phyloP scores from a whole-genome alignment of 306 rosid genomes.

The Glycyrrhiza uralensis region DNA sequence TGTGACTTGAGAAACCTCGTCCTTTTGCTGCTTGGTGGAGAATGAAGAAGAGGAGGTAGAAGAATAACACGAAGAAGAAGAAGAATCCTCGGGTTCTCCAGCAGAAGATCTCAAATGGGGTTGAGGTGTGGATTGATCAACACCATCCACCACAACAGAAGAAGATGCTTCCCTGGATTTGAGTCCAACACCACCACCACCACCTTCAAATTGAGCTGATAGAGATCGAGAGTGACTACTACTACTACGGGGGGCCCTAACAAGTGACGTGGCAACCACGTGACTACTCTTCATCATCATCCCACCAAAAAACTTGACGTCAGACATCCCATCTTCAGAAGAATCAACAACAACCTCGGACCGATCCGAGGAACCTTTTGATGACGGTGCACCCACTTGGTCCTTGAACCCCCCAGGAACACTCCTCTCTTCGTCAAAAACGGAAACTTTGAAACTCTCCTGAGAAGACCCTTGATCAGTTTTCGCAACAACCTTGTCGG shows the following conservation, averaged over 20 bases:
- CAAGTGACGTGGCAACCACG: slow-evolving; percentile 41
- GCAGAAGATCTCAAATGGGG: slow-evolving; percentile 42
- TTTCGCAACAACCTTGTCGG: slow-evolving; percentile 29
- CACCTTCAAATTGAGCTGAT: slow-evolving; percentile 65
- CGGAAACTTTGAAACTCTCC: slow-evolving; percentile 22
- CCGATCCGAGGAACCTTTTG: slow-evolving; percentile 25
- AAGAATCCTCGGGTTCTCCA: slow-evolving; percentile 37
- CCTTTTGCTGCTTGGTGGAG: background rate
- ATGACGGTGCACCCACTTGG: slow-evolving; percentile 24
- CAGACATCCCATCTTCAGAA: slow-evolving; percentile 39
- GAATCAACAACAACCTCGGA: slow-evolving; percentile 36
- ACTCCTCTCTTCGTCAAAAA: slow-evolving; percentile 30
- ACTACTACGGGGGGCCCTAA: slow-evolving; percentile 49
- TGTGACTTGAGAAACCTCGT: slow-evolving; percentile 45
- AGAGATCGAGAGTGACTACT: slow-evolving; percentile 71
- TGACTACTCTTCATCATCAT: slow-evolving; percentile 49
- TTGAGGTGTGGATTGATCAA: slow-evolving; percentile 49
- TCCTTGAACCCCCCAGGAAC: slow-evolving; percentile 41
- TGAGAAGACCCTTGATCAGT: slow-evolving; percentile 50
- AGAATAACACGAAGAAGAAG: too few relatives aligned
- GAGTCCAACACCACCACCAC: slow-evolving; percentile 40
- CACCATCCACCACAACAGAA: slow-evolving; percentile 38
- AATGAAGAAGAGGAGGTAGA: slow-evolving; percentile 32
- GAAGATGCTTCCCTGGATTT: slow-evolving; percentile 42
- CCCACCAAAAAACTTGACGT: slow-evolving; percentile 43